Base-by-base conservation (phyloP, 225 moss, liverwort and hornwort genomes). In the Antitrichia curtipendula region DNA sequence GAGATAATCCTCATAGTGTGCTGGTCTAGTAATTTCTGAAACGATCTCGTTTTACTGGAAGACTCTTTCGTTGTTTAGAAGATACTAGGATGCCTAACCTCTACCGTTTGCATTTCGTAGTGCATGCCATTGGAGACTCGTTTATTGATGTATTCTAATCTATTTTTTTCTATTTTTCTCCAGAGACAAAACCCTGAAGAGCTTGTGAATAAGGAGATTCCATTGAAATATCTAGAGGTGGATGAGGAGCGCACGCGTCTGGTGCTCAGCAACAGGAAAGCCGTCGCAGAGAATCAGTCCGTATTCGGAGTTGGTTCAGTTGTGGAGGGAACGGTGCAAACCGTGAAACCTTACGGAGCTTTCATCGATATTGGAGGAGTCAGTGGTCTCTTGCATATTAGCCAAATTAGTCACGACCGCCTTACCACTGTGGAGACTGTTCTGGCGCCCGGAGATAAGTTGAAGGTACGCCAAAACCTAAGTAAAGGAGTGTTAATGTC, bases 371-470 rank as follows among this genome's bases (percentile, higher is more conserved):
- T 98, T 56, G 98, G 98, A 66, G 98, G 98, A 88, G 94, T 96
- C 19, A 98, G 98, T 87, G 98, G 98, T 40, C 92, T 98, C n/a
- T 89, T 98, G 90, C 98, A 98, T 78, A 98, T 98, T 78, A 98
- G 98, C 81, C 98, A 98, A 92, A 98, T 98, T 69, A 98, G 98
- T 82, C 98, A 98, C 82, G 98, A 98, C 84, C 98, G 98, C 43
- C 96, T 98, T 84, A 95, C 98, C 54, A 98, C 94, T 49, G 97
- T 98, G 49, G 98, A 98, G 87, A 97, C 94, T 85, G 98, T 98
- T 31, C 86, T 98, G 49, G 95, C 95, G 76, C 96, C 96, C 36
- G 98, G 98, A 85, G 98, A 98, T 81, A 98, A 96, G 86, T 80
- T 98, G 85, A 98, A 98, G 96, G 94, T 95, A 70, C 22, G 60